Conservation (phyloP, 768 basidiomycete genomes). For the Boletales sp. region DNA sequence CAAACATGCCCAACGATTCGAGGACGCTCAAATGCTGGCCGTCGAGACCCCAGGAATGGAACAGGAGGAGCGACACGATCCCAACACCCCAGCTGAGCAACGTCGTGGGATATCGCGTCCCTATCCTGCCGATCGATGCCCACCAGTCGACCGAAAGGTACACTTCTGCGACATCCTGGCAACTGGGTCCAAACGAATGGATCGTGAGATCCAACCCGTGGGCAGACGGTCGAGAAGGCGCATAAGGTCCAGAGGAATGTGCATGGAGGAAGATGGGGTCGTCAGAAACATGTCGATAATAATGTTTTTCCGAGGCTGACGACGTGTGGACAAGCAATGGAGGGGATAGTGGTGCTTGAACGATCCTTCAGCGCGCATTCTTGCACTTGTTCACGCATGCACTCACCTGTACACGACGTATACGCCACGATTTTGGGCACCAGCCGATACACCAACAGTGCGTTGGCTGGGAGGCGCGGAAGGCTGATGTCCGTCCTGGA, state of each 20-base stretch:
- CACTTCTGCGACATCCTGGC: slow-evolving; percentile 38
- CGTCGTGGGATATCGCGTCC: slow-evolving; percentile 71
- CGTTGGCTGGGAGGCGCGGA: slow-evolving; percentile 54
- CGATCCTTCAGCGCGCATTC: slow-evolving; percentile 5
- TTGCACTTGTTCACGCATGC: not conserved
- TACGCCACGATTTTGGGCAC: slow-evolving; percentile 28
- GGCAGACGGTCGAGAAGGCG: slow-evolving; percentile 26
- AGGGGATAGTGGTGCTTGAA: slow-evolving; percentile 49
- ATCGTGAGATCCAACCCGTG: slow-evolving; percentile 53
- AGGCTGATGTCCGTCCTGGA: slow-evolving; percentile 46
- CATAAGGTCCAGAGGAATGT: slow-evolving; percentile 65
- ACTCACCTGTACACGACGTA: slow-evolving; percentile 30
- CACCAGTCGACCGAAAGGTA: slow-evolving; percentile 65
- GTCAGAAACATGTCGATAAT: slow-evolving; percentile 47
- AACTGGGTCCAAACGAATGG: slow-evolving; percentile 53
- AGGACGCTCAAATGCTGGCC: slow-evolving; percentile 41
- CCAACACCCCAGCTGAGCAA: slow-evolving; percentile 73
- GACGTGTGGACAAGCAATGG: slow-evolving; percentile 69
- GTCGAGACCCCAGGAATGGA: slow-evolving; percentile 43
- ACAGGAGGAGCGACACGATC: slow-evolving; percentile 56
- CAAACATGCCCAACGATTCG: slow-evolving; percentile 48
- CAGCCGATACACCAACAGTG: slow-evolving; percentile 63
- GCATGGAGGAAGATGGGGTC: slow-evolving; percentile 51
- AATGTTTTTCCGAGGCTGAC: slow-evolving; percentile 59
- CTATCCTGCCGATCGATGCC: slow-evolving; percentile 66